These are phyloP conservation scores for Raphanus sativus DNA, from an alignment of 345 rosid genomes.

Conservation along the genomic window DNA sequence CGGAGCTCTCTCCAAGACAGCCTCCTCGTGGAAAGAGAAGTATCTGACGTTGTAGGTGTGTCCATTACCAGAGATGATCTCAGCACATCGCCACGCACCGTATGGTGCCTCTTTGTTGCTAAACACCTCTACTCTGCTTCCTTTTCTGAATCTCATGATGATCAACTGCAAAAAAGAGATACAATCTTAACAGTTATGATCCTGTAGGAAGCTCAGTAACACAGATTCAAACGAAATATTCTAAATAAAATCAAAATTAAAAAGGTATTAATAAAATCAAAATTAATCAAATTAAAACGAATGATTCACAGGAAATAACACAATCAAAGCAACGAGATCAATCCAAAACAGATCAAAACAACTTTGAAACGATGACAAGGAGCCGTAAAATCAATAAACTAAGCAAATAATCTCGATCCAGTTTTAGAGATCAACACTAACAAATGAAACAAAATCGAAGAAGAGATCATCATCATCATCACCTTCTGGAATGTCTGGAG, in stretches of 20 bases:
- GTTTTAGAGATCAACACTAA: conserved; percentile 12
- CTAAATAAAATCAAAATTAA: background rate
- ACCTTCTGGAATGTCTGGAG: conserved; percentile 24
- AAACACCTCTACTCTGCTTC: conserved; percentile 67
- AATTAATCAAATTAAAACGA: background rate
- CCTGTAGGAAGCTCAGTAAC: background rate
- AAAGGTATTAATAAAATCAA: background rate
- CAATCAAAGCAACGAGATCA: background rate
- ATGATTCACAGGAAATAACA: background rate
- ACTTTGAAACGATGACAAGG: background rate
- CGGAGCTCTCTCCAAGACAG: conserved; percentile 49
- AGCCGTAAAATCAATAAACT: background rate
- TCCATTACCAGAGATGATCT: conserved; percentile 65
- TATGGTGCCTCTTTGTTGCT: conserved; percentile 51
- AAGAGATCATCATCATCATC: background rate
- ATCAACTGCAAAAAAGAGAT: conserved; percentile 21
- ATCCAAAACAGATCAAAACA: conserved; percentile 16
- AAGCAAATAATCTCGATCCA: conserved; percentile 10
- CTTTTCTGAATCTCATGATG: conserved; percentile 65
- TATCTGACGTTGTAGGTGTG: conserved; percentile 55
- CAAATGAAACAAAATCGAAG: background rate
- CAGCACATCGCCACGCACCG: conserved; percentile 68
- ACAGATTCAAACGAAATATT: background rate
- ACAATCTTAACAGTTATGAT: conserved; percentile 1
- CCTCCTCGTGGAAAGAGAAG: conserved; percentile 30